Base-by-base conservation (phyloP, 805 yeast genomes). In the Saccharomycopsis javanensis region DNA sequence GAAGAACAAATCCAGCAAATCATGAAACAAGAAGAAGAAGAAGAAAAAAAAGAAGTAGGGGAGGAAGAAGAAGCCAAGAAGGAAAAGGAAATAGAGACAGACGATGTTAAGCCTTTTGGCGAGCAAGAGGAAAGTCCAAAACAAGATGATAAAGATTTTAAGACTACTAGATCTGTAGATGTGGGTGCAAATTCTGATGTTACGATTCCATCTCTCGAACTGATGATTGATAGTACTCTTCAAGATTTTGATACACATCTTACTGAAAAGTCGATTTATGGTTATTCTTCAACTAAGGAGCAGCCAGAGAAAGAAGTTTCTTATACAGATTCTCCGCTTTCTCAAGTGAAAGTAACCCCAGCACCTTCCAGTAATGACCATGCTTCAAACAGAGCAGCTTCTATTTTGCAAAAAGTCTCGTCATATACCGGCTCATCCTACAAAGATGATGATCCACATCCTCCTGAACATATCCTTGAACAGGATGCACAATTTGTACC, bases 401-500 rank as follows among this genome's bases (percentile, higher is more conserved):
- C 13, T 2, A 28, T 42, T 13, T 18, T 42, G 25, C 48, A 18
- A 31, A 46, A 25, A 38, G 51, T 16, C n/a, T 55, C 57, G 6
- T 42, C 48, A 8, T 20, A 38, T 30, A 20, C 45, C 42, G n/a
- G 16, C 18, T 13, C 23, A 8, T 35, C 48, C 13, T 5, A 3
- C 25, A 42, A 42, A 42, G 28, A 42, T 11, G 28, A 59, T 34
- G 62, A 60, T n/a, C 62, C 62, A 2, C 60, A 56, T 34, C 60
- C 62, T 33, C 76, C 78, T 1, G 72, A 66, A 30, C 65, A 69
- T 20, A 70, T 71, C 20, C 64, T 69, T 51, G 76, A 72, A 23
- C 64, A 65, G 27, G 79, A 76, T 58, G 64, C 76, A 3, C 62
- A 64, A 20, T 69, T 66, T 51, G 70, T 70, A 7, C 75, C 75